Base-by-base conservation (phyloP, 257 asterid genomes). In the Euphrasia confusa region DNA sequence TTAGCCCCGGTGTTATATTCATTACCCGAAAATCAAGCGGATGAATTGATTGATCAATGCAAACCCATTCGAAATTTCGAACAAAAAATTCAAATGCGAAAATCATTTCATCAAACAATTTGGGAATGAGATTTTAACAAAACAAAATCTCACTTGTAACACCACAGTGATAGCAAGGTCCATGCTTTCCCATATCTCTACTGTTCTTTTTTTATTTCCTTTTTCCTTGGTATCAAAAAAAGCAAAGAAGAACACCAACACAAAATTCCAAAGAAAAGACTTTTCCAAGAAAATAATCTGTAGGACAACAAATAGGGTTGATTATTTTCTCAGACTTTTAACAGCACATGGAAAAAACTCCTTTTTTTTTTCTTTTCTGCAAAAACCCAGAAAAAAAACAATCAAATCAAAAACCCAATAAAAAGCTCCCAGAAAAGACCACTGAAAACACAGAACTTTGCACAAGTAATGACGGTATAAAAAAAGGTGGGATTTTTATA, bases 161-260 rank as follows among this genome's bases (percentile, higher is more conserved):
- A 83, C 99, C 97, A 89, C 97, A 93, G 94, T 93, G 99, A 80
- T 81, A 87, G 96, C 99, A 93, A 85, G 97, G 99, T 71, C 97
- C 99, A 67, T 84, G 96, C 96, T 93, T 93, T 83, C 99, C 99
- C 99, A 93, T 93, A 63, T 74, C 74, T 61, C 71, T 63, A 3
- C 7, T 5, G 76, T 67, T 32, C 61, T 71, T 65, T 67, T 32
- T 58, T 71, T 65, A 53, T 65, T 37, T 37, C 0, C 10, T 33
- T 72, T 69, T 33, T 33, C 9, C 7, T 33, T 6, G 9, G 39
- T 33, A 33, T 37, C 42, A 3, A 61, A 79, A 79, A 71, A 56
- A n/a, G 55, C 42, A 2, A 42, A 60, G 63, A 50, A 71, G 64
- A 68, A 58, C 72, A 71, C 47, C 39, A 67, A 69, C 49, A 37